These are phyloP conservation scores for Paraleonurus japonicus DNA, from an alignment of 257 asterid species.

Conservation along the genomic window DNA sequence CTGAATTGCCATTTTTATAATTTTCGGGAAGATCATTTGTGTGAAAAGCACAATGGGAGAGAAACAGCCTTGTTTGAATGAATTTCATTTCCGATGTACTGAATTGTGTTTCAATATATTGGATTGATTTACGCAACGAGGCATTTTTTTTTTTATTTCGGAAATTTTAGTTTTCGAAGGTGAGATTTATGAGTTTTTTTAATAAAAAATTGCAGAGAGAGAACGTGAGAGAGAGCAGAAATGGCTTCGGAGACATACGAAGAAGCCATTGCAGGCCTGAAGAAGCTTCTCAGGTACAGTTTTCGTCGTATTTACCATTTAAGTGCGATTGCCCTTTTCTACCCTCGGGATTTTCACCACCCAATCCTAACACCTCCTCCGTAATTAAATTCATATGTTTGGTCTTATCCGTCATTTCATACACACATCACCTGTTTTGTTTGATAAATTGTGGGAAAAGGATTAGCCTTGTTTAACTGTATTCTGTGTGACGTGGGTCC, in stretches of 20 bases:
- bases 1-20: neutral
- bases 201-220: neutral
- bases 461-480: neutral
- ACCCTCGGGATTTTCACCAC: constrained; percentile 26
- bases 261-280: constrained; percentile 76
- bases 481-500: constrained; percentile 26
- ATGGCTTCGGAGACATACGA: constrained; percentile 57
- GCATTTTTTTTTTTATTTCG: neutral
- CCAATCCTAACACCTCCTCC: neutral
- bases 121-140: neutral
- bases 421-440: too few relatives aligned
- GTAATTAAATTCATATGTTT: neutral
- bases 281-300: constrained; percentile 70
- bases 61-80: neutral
- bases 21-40: neutral
- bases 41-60: neutral
- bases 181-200: constrained; percentile 7
- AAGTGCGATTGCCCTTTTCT: constrained; percentile 1
- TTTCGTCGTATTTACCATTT: neutral
- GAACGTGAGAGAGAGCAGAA: constrained; percentile 10
- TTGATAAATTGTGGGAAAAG: neutral
- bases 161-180: neutral
- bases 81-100: neutral
- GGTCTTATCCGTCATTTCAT: constrained; percentile 42
- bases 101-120: neutral